Base-by-base conservation (phyloP, 225 moss, liverwort and hornwort species). In the Pseudisothecium myosuroides region DNA sequence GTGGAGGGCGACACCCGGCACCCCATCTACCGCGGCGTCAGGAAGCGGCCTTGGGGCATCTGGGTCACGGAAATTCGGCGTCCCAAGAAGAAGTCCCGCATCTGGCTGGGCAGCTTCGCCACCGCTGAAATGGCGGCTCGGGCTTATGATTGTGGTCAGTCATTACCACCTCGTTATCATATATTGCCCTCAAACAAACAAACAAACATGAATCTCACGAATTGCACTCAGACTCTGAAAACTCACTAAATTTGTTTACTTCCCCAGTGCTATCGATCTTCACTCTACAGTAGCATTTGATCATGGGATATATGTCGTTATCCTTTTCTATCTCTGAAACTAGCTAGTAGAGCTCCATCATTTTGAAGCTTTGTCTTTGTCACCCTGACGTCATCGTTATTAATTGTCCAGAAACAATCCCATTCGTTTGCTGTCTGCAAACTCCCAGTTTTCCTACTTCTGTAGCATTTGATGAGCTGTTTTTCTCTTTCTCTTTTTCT, bases 31-130 rank as follows among this genome's bases (percentile, higher is more conserved):
- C 93, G 94, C 75, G 94, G 94, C 72, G 94, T 94, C 26, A 82
- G 94, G 16, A 91, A 91, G 54, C 89, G 94, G 31, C 94, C 94
- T 41, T 93, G 94, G 94, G 94, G 94, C 90, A 94, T 94, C 79
- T 94, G 94, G 94, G 94, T 94, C 39, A 94, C 94, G 11, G 94
- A 94, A 85, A 94, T 94, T 64, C 93, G 94, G 18, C 93, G 94
- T 66, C 94, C 94, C 32, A 94, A 93, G 90, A 94, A 94, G 85
- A 94, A 94, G 88, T 87, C 94, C 17, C 94, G 94, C 76, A 94
- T 94, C 83, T 94, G 94, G 94, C 80, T 94, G 17, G 94, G 94
- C 43, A 91, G 91, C 89, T 94, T 94, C 79, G 93, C 94, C 64
- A 93, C 94, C 17, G 93, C 94, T 39, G 94, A 94, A 62, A 93